A percentile compares a stretch with the other conserved stretches of the same genome.
Evolutionary conservation across 1,284 basidiomycete genomes (phyloP).

Genomic region (Cryptococcus sp.): DNA sequence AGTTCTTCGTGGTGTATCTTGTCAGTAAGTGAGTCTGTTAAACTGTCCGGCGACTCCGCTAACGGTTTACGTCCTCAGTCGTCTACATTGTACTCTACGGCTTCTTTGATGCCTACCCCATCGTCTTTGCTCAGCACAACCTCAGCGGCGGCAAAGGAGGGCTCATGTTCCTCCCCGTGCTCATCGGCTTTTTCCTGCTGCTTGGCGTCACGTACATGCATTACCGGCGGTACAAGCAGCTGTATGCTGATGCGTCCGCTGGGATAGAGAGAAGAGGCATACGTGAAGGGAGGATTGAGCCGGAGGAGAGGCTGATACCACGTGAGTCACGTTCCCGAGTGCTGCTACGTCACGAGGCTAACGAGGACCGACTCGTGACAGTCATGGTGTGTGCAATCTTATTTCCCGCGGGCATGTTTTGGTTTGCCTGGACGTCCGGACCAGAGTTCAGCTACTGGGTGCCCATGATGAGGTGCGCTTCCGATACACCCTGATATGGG

Average conservation of each 20-base stretch:
- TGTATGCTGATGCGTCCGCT: constrained; percentile 18
- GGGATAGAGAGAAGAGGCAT: constrained; percentile 24
- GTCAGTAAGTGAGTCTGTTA: constrained; percentile 14
- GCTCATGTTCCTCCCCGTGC: constrained; percentile 60
- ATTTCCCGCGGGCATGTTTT: constrained; percentile 27
- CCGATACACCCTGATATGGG: too few species aligned
- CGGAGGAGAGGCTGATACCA: constrained; percentile 29
- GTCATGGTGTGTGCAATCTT: constrained; percentile 21
- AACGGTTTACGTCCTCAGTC: constrained; percentile 12
- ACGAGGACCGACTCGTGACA: background rate
- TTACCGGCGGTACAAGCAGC: constrained; percentile 20
- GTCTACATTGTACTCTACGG: constrained; percentile 50
- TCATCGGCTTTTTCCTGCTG: constrained; percentile 46
- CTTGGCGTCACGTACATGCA: constrained; percentile 15
- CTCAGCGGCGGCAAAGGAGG: constrained; percentile 55
- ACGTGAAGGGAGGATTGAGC: constrained; percentile 22
- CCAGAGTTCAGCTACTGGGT: constrained; percentile 21
- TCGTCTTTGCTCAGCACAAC: constrained; percentile 45
- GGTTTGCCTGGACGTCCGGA: constrained; percentile 32
- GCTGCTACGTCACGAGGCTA: background rate
- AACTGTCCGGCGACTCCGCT: background rate
- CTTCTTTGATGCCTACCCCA: constrained; percentile 66
- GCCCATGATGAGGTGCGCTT: constrained; percentile 24
- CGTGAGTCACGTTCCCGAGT: constrained; percentile 15
- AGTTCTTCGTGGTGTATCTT: constrained; percentile 27